Base-by-base conservation (phyloP, 106 monocot species). In the Vanilla planifolia region DNA sequence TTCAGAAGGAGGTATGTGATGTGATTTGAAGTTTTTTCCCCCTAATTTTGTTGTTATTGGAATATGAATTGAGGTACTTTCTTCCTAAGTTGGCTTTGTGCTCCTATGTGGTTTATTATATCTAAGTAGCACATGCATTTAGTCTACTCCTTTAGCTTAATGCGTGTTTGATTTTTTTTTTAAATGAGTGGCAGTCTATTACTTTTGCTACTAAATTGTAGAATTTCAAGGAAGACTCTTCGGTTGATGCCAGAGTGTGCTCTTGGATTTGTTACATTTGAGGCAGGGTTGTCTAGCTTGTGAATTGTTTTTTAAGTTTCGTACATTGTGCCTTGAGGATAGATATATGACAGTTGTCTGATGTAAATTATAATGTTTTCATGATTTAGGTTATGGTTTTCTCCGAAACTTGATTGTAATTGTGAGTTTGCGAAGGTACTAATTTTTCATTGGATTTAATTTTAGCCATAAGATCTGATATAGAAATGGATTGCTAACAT, bases 1-100 rank as follows among this genome's bases (percentile, higher is more conserved):
- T 96, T 64, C 96, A 91, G 48, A 96, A 96, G 71, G 96, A 91
- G 93, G 93, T 94, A 78, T 30, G 29, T 10, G 1, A 8, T 41
- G n/a, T n/a, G 20, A 51, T 33, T 53, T 25, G 24, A 14, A 13
- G 21, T 51, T 43, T 19, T 33, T 40, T 50, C 16, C 16, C 62
- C 52, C 44, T 2, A 9, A 3, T 46, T 37, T 51, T 16, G 1
- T 4, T 41, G 15, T 22, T 55, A 41, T 13, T 34, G 33, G 0
- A 14, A 50, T 2, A 30, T 68, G 1, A 43, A 6, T 51, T 45
- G 16, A 28, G 11, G 32, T 11, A 59, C 20, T 30, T 55, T 28
- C 53, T 29, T 15, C 16, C 23, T 28, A 28, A 32, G 29, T 55
- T 55, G 53, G n/a, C 17, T 53, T 8, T 48, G 25, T 48, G 48